Base-by-base conservation (phyloP, 2,329 filamentous ascomycete species). In the Daldinia eschscholtzii region DNA sequence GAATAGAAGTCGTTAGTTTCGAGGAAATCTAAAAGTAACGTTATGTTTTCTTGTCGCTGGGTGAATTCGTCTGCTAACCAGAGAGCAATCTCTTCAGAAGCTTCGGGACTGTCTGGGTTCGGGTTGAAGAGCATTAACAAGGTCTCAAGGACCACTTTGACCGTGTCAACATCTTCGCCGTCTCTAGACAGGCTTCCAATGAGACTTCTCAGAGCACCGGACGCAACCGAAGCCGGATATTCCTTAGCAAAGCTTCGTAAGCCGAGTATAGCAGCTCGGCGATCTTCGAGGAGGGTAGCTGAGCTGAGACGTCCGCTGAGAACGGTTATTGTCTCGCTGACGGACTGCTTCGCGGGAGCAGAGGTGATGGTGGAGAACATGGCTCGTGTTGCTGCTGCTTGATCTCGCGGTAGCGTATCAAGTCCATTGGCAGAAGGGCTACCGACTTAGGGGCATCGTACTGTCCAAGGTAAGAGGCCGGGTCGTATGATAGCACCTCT, bases 11-110 rank as follows among this genome's bases (percentile, higher is more conserved):
- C 94, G 72, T 86, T 86, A 13, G 91, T 89, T 73, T 98, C 95
- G 72, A 99, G 87, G 63, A 99, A 92, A 78, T 96, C 92, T 68
- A 99, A 88, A 26, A 99, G 87, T 15, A 96, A 85, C 1, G 93
- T 95, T 69, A 98, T 95, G 80, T 99, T 98, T 82, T 98, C 95
- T 88, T 98, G 94, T 70, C 93, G 91, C 85, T 97, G 94, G 37
- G 96, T 98, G 79, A 99, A 99, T 80, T 98, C 95, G 81, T 99
- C 96, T 61, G 96, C 96, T 66, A 99, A 86, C 94, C 96, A 99
- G 30, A 98, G 84, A 18, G 92, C 92, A 75, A 99, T 97, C 81
- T 99, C 96, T 72, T 98, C 95, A 13, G 95, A 97, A 61, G 95
- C 93, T 86, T 98, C 95, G 35, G 93, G 88, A 85, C 93, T 97